Base-by-base conservation (phyloP, 768 basidiomycete genomes). In the Hygrophorus pudorinus region DNA sequence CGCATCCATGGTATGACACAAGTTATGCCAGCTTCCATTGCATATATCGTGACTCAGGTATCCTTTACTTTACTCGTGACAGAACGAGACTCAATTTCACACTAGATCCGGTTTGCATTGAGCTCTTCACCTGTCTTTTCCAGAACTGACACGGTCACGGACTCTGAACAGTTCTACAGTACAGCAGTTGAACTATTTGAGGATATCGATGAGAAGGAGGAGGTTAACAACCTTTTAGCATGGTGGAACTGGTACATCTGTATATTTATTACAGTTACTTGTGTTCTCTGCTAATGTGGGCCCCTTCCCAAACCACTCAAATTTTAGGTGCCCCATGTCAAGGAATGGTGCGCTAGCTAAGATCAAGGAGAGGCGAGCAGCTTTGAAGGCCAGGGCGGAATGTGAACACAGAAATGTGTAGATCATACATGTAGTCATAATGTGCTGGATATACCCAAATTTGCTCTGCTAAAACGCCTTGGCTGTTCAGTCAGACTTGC, bases 111-210 rank as follows among this genome's bases (percentile, higher is more conserved):
- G n/a, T n/a, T n/a, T n/a, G n/a, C n/a, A n/a, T n/a, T n/a, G n/a
- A n/a, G n/a, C n/a, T n/a, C n/a, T n/a, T n/a, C n/a, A n/a, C n/a
- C n/a, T n/a, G n/a, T n/a, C n/a, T n/a, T n/a, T n/a, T n/a, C 21
- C 10, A 42, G 33, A 36, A 33, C 46, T 1, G 53, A 51, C 32
- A 45, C 32, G n/a, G 21, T 39, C 10, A 54, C 53, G 5, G 49
- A 55, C 36, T 53, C 50, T 16, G 42, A 55, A 32, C 30, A 41
- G 13, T 53, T 55, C 38, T 54, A 54, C 33, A 42, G 30, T 16
- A 41, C 30, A 18, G 18, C 51, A n/a, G 14, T 54, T 6, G 49
- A 53, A 8, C 48, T 55, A 4, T 45, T 55, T n/a, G 35, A 48
- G 13, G 49, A 55, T 37, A 32, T 40, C 7, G 50, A 51, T 13